Conservation (phyloP, 768 basidiomycete genomes). For the Boletus fagicola region DNA sequence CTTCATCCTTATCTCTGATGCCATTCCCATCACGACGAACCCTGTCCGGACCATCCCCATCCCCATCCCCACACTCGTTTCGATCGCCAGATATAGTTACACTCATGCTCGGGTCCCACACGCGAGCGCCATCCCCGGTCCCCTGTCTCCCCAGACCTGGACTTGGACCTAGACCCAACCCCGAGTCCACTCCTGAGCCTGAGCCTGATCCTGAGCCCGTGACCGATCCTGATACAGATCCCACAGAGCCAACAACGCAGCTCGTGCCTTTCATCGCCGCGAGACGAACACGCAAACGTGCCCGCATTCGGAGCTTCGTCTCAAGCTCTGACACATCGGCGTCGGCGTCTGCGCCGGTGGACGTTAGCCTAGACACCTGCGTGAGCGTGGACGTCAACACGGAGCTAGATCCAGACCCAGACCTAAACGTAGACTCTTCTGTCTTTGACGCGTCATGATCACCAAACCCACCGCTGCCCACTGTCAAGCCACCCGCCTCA, state of each 20-base stretch:
- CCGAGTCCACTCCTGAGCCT: not conserved
- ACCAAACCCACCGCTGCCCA: not conserved
- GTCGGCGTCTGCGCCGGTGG: not conserved
- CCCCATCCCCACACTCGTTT: not conserved
- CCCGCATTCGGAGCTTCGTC: constrained; percentile 45
- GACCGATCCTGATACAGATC: not conserved
- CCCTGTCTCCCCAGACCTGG: not conserved
- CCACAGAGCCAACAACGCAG: not conserved
- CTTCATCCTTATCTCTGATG: not conserved
- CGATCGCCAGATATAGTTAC: not conserved
- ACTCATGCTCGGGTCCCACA: not conserved
- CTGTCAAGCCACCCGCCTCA: not conserved
- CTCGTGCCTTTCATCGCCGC: constrained; percentile 40
- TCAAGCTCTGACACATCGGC: constrained; percentile 31
- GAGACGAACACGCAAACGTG: constrained; percentile 47
- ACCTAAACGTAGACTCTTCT: too few relatives aligned
- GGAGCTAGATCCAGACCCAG: too few relatives aligned
- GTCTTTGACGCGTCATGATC: not conserved
- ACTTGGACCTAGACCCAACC: not conserved
- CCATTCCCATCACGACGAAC: too few relatives aligned
- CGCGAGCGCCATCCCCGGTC: not conserved
- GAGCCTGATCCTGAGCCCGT: not conserved
- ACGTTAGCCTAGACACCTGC: not conserved
- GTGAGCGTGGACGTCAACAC: not conserved
- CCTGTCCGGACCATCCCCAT: not conserved